Percentiles rank a stretch among this genome's conserved stretches.
Conservation (phyloP, 495 filamentous ascomycete genomes). For the Neurospora sp. region DNA sequence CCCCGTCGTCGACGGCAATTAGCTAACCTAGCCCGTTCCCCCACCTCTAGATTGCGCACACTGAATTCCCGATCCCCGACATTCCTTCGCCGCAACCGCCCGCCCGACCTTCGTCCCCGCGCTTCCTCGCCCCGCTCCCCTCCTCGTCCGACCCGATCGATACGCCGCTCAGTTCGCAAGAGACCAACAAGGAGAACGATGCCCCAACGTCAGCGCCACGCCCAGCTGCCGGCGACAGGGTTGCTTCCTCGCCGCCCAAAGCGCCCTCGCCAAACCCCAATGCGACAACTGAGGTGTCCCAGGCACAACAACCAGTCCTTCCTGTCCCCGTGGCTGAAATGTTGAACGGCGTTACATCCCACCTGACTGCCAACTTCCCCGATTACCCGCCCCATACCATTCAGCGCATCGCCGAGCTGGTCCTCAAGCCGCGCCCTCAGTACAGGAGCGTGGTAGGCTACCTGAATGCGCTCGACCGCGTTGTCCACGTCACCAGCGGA, state of each 20-base stretch:
- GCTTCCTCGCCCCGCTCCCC: constrained; percentile 34
- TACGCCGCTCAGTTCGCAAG: constrained; percentile 29
- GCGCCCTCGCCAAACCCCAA: background rate
- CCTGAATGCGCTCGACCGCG: constrained; percentile 82
- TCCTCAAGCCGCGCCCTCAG: constrained; percentile 64
- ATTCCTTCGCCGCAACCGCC: constrained; percentile 22
- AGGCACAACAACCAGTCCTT: constrained; percentile 28
- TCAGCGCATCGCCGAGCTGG: constrained; percentile 87
- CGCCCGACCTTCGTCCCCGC: constrained; percentile 25
- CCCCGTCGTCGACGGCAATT: background rate
- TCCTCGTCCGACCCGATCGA: constrained; percentile 37
- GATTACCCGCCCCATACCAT: constrained; percentile 81
- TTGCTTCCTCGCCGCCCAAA: constrained; percentile 8
- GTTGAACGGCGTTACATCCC: constrained; percentile 54
- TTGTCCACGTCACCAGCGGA: constrained; percentile 81
- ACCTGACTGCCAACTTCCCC: constrained; percentile 58
- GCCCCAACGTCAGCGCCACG: constrained; percentile 18
- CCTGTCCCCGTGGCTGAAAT: constrained; percentile 55
- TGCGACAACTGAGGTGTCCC: background rate
- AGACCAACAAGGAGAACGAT: constrained; percentile 37
- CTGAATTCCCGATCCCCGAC: constrained; percentile 37
- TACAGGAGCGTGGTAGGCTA: constrained; percentile 75
- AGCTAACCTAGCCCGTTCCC: background rate
- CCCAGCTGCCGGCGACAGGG: constrained; percentile 8
- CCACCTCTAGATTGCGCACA: constrained; percentile 24